Evolutionary conservation across 805 yeast species (phyloP), one percentile per base, ranked within the genome.

Genomic region (Hermanozyma aechmeae): DNA sequence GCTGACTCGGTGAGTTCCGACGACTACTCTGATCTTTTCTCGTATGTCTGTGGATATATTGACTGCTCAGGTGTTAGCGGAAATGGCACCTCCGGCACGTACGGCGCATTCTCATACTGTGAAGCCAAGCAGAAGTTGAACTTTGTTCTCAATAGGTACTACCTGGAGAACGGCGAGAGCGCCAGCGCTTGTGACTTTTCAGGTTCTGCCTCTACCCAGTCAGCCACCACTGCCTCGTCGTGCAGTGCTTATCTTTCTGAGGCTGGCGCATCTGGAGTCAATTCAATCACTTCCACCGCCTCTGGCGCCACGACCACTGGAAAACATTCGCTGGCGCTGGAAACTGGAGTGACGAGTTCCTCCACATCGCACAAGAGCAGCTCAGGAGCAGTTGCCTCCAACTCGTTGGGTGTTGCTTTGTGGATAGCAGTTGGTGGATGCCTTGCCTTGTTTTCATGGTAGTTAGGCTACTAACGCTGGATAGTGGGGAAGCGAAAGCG

Each of bases 201-300:
- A 37, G 89, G 68, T 26, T 52, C 61, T 31, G 68, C 65, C 30
- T 29, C 60, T 25, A 40, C 76, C 44, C 39, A 50, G 33, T 57
- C 58, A 32, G 71, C 70, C 22, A 41, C 71, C 25, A 65, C 76
- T 22, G 71, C 67, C 25, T 58, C 72, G 24, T 50, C 68, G 12
- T 79, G 86, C 61, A 43, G 73, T 13, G 61, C 80, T 28, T 61
- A 66, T 42, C 51, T 83, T 40, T 53, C 58, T 14, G 69, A 76
- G 42, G 86, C 87, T 42, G 93, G 93, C 51, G 37, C 68, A 35
- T 66, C 69, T 28, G 94, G 93, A 53, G 50, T 74, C 33, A 84
- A 85, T 32, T 37, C 73, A 16, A 64, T 76, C 33, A 48, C 53
- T 26, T 39, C 38, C 15, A 16, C 27, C 16, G 27, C 32, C 13